Conservation (phyloP, 352 stramenopile species). For the Globisporangium yorkense region DNA sequence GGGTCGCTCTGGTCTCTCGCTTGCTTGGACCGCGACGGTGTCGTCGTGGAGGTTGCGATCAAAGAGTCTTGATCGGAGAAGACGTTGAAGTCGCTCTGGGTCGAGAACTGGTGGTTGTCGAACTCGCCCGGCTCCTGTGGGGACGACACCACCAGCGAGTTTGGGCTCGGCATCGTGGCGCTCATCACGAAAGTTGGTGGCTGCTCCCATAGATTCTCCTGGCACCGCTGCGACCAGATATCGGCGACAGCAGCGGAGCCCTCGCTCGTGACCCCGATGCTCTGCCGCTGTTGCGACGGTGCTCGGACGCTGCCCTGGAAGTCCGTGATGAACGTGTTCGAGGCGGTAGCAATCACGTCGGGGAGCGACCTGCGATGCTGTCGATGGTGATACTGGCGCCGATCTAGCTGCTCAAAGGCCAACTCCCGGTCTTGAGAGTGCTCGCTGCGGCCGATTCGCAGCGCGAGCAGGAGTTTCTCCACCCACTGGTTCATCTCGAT, state of each 20-base stretch:
- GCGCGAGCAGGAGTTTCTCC: conserved; percentile 25
- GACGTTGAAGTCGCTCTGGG: background rate
- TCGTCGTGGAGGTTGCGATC: background rate
- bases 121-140: background rate
- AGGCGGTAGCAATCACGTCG: background rate
- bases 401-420: background rate
- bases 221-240: background rate
- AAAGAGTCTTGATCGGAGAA: background rate
- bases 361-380: background rate
- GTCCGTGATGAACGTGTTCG: conserved; percentile 3
- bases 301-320: background rate
- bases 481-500: conserved; percentile 47
- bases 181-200: background rate
- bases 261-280: background rate
- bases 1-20: background rate
- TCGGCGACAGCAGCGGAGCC: background rate
- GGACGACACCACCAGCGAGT: background rate
- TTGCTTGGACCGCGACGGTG: background rate
- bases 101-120: background rate
- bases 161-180: background rate
- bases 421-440: background rate
- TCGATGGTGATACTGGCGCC: background rate
- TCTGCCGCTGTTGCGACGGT: background rate
- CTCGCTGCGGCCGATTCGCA: conserved; percentile 16
- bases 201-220: background rate